These are phyloP conservation scores for Pinus tabuliformis DNA, from an alignment of 75 land plant genomes.

Conservation along the genomic window DNA sequence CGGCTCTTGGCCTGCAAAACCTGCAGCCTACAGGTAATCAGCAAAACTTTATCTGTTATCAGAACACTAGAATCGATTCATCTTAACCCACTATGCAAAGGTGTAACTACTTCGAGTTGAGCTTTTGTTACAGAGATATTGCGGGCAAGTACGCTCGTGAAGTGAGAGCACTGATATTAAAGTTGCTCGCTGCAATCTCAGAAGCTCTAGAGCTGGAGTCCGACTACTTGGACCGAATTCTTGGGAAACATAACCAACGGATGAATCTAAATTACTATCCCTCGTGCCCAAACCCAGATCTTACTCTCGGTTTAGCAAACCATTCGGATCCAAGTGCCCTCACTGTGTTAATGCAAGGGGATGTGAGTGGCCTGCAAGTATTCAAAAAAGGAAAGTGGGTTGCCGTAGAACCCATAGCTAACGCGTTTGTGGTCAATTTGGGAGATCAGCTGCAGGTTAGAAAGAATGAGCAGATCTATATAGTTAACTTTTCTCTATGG, in stretches of 20 bases:
- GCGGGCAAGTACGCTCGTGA: slow-evolving; percentile 29
- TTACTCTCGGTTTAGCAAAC: slow-evolving; percentile 49
- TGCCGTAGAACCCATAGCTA: slow-evolving; percentile 10
- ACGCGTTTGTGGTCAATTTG: background rate
- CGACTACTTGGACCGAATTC: slow-evolving; percentile 23
- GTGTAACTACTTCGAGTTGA: too few relatives aligned
- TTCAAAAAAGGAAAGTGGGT: slow-evolving; percentile 35
- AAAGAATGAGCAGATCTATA: background rate
- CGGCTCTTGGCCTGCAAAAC: too few relatives aligned
- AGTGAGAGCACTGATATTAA: slow-evolving; percentile 13
- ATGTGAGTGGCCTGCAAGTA: slow-evolving; percentile 54
- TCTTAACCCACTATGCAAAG: too few relatives aligned
- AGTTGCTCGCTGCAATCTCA: slow-evolving; percentile 39
- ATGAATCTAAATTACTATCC: slow-evolving; percentile 68
- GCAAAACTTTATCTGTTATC: too few relatives aligned
- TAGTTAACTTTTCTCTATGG: too few relatives aligned
- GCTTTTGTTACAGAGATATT: slow-evolving; percentile 15
- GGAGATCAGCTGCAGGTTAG: background rate
- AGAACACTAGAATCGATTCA: too few relatives aligned
- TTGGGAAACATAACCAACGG: slow-evolving; percentile 51
- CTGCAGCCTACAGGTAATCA: too few relatives aligned
- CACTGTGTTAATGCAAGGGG: slow-evolving; percentile 55
- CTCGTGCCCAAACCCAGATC: slow-evolving; percentile 67
- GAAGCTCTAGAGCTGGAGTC: slow-evolving; percentile 46
- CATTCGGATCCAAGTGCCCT: slow-evolving; percentile 57